Percentiles rank a stretch among this genome's conserved stretches.
Conservation (phyloP, 352 stramenopile species). For the Phytophthora cryptogea region DNA sequence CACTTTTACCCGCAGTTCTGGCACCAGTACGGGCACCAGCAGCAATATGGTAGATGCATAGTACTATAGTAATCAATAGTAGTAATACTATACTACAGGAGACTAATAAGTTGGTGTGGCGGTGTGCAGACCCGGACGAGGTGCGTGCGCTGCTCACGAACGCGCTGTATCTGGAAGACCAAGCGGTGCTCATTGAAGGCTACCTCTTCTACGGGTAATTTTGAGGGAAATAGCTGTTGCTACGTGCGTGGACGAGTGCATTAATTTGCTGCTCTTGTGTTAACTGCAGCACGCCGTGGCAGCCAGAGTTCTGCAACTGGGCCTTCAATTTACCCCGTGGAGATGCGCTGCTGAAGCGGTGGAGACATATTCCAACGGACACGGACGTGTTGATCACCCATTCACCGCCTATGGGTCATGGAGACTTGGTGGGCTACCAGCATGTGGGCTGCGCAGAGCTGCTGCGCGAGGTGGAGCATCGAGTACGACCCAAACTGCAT, state of each 20-base stretch:
- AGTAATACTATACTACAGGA: too few species aligned
- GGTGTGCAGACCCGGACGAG: slow-evolving; percentile 51
- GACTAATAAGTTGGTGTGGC: too few species aligned
- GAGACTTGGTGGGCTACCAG: slow-evolving; percentile 60
- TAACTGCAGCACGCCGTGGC: slow-evolving; percentile 58
- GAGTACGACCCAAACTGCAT: slow-evolving; percentile 75
- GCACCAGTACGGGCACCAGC: slow-evolving; percentile 71
- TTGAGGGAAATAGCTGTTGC: too few species aligned
- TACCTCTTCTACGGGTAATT: slow-evolving; percentile 75
- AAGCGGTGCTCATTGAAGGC: slow-evolving; percentile 71
- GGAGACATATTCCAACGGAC: slow-evolving; percentile 55
- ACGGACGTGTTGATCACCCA: slow-evolving; percentile 91
- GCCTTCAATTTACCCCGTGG: slow-evolving; percentile 76
- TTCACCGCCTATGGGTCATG: slow-evolving; percentile 78
- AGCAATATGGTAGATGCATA: slow-evolving; percentile 49
- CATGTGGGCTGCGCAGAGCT: slow-evolving; percentile 82
- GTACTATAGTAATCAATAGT: not conserved
- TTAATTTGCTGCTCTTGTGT: slow-evolving; percentile 1
- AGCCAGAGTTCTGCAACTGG: slow-evolving; percentile 87
- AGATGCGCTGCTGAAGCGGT: slow-evolving; percentile 43
- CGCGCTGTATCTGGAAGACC: slow-evolving; percentile 77
- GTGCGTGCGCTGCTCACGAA: slow-evolving; percentile 78
- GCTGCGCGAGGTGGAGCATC: slow-evolving; percentile 61
- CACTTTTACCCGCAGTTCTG: slow-evolving; percentile 71
- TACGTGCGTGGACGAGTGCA: not conserved